Base-by-base conservation (phyloP, 495 filamentous ascomycete species). In the Daldinia concentrica region DNA sequence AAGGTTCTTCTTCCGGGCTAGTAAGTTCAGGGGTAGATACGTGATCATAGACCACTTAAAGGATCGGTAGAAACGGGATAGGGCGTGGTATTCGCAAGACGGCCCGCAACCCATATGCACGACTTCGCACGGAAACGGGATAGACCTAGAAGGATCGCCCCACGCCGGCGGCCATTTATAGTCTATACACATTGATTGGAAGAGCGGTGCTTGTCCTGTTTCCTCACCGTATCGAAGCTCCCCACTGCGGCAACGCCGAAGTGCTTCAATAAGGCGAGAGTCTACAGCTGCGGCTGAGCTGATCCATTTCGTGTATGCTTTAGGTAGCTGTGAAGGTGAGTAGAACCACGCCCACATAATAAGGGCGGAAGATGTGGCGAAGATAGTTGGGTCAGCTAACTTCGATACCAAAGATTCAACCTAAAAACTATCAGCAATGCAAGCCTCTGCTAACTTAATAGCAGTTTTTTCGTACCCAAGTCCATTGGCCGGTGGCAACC, bases 261-360 rank as follows among this genome's bases (percentile, higher is more conserved):
- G 86, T 5, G 90, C 91, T 67, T 90, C 83, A 60, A 97, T 86
- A 17, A 98, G 86, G 1, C 94, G 90, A 6, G 75, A 66, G 77
- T 98, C 94, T n/a, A 96, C 89, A 41, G 90, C 85, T 29, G 94
- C 93, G 19, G 90, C 91, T 24, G 88, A 86, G 45, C 84, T 86
- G 71, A 98, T 96, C 93, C 94, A 97, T 78, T 91, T 91, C 66
- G 89, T 91, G 80, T 97, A 98, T 27, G 90, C 84, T 36, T 78
- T 85, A 11, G 93, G 93, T 5, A 97, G 81, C 55, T 88, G 84
- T 41, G 86, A 81, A 0, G 92, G 92, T 3, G 76, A 70, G 82
- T 95, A 97, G 73, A 97, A 90, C 92, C 92, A 97, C 19, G 92
- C 86, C 90, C 92, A 94, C 93, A 97, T 98, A 55, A 98, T 89